A percentile compares a stretch with the other conserved stretches of the same genome.
Evolutionary conservation across 176 grass and related monocot genomes (phyloP).

Genomic region (Eleusine indica): DNA sequence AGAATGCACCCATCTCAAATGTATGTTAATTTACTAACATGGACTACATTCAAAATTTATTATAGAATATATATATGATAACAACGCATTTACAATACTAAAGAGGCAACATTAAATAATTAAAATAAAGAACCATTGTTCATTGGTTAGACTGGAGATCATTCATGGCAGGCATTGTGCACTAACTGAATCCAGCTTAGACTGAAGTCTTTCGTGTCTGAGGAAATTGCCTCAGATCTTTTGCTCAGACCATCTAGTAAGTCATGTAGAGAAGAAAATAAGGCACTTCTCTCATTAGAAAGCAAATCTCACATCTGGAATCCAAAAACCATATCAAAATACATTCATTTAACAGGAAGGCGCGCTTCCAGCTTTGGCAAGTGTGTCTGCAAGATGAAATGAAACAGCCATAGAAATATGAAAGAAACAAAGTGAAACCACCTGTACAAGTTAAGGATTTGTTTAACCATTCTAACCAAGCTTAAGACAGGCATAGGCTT

Average conservation of each 20-base stretch:
- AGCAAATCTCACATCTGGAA: neutral
- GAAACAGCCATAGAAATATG: constrained; percentile 1
- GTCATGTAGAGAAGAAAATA: constrained; percentile 13
- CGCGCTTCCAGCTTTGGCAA: constrained; percentile 63
- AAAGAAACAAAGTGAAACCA: constrained; percentile 25
- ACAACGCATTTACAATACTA: no score
- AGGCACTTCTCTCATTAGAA: constrained; percentile 11
- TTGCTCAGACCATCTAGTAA: constrained; percentile 36
- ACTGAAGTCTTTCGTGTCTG: constrained; percentile 56
- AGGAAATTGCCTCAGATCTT: constrained; percentile 47
- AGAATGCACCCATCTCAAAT: no score
- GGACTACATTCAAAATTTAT: no score
- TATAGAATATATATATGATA: no score
- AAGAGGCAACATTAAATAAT: no score
- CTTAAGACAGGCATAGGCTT: constrained; percentile 17
- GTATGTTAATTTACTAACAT: no score
- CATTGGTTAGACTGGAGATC: no score
- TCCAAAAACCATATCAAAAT: constrained; percentile 27
- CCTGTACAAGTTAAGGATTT: constrained; percentile 3
- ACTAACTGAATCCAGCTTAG: constrained; percentile 51
- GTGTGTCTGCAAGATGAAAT: constrained; percentile 45
- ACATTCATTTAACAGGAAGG: constrained; percentile 64
- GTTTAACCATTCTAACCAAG: constrained; percentile 19
- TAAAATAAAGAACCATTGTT: no score
- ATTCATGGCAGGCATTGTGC: constrained; percentile 25